Evolutionary conservation across 305 asterid genomes (phyloP).

Genomic region (Ruellia speciosa): DNA sequence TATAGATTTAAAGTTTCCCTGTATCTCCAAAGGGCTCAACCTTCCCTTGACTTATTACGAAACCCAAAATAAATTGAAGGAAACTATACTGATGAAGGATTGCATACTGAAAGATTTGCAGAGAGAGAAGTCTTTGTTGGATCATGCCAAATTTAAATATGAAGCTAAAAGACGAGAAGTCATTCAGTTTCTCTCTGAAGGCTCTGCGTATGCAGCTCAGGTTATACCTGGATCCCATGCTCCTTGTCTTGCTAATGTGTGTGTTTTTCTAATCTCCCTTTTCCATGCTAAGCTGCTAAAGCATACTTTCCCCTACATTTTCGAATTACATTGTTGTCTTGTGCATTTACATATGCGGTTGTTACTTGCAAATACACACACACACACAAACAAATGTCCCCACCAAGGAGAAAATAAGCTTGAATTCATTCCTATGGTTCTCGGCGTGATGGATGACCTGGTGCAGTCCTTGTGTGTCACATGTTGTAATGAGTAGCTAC

Average conservation of each 20-base stretch:
- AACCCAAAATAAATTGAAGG: slow-evolving; percentile 38
- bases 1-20: slow-evolving; percentile 50
- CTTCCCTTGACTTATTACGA: slow-evolving; percentile 33
- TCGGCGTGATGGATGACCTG: too few relatives aligned
- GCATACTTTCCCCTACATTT: too few relatives aligned
- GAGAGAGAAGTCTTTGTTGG: slow-evolving; percentile 42
- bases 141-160: slow-evolving; percentile 35
- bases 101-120: slow-evolving; percentile 39
- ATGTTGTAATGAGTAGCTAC: too few relatives aligned
- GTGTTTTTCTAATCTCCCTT: too few relatives aligned
- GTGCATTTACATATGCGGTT: too few relatives aligned
- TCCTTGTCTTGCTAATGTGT: background rate
- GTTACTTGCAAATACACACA: too few relatives aligned
- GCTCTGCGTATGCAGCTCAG: slow-evolving; percentile 38
- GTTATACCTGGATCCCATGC: slow-evolving; percentile 23
- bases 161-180: slow-evolving; percentile 45
- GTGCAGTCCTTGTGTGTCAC: too few relatives aligned
- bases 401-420: too few relatives aligned
- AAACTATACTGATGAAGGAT: slow-evolving; percentile 48
- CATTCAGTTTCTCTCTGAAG: slow-evolving; percentile 32
- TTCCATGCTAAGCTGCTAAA: too few relatives aligned
- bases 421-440: too few relatives aligned
- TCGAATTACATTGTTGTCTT: too few relatives aligned
- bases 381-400: too few relatives aligned
- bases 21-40: slow-evolving; percentile 25